These are phyloP conservation scores for Mediolabrus comicus DNA, from an alignment of 108 stramenopile genomes.

Conservation along the genomic window DNA sequence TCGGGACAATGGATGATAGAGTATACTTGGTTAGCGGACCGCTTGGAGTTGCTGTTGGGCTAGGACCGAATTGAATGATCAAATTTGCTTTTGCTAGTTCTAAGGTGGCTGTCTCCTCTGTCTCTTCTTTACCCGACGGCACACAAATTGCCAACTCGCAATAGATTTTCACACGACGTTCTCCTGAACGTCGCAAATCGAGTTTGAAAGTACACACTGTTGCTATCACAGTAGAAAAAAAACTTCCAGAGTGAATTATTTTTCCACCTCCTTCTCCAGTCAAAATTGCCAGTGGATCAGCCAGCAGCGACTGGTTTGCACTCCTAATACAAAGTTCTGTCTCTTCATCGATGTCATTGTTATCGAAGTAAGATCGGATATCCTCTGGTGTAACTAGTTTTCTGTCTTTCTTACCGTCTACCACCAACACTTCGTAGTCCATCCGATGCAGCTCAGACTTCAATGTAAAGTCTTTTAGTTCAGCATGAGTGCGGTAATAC, in stretches of 20 bases:
- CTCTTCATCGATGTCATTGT: conserved; percentile 29
- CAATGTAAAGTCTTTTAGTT: conserved; percentile 74
- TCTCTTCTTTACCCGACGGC: conserved; percentile 25
- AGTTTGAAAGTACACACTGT: conserved; percentile 42
- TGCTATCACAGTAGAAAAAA: conserved; percentile 45
- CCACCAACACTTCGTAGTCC: conserved; percentile 68
- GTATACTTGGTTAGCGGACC: conserved; percentile 44
- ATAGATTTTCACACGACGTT: conserved; percentile 36
- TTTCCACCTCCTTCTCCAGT: conserved; percentile 65
- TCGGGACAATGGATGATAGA: conserved; percentile 34
- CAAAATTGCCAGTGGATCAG: conserved; percentile 72
- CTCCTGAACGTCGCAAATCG: conserved; percentile 43
- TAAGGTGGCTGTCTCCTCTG: conserved; percentile 30
- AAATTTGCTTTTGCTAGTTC: conserved; percentile 55
- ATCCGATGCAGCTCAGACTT: conserved; percentile 79
- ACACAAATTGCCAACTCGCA: conserved; percentile 53
- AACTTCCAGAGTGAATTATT: conserved; percentile 53
- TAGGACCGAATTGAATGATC: conserved; percentile 58
- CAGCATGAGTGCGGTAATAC: conserved; percentile 66
- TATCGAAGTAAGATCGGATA: conserved; percentile 40
- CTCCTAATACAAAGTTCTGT: conserved; percentile 49
- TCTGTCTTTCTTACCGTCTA: conserved; percentile 30
- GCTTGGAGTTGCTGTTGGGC: conserved; percentile 43
- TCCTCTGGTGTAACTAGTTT: conserved; percentile 46
- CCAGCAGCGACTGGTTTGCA: conserved; percentile 81